Conservation (phyloP, 768 basidiomycete genomes). For the Boletus rubropictus region DNA sequence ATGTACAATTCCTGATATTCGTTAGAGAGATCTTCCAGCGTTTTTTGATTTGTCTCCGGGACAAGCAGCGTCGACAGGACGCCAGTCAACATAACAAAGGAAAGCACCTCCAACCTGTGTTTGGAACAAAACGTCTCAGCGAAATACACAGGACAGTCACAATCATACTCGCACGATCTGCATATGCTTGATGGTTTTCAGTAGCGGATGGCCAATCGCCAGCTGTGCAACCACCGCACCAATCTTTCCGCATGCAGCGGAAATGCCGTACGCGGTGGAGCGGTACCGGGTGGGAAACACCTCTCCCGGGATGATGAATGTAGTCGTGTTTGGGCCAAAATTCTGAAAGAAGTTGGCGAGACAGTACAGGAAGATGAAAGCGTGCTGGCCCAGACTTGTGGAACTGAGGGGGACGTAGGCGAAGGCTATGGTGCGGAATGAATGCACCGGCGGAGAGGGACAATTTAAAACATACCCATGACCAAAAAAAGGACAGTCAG, state of each 20-base stretch:
- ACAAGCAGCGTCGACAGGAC: constrained; percentile 74
- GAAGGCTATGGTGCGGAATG: constrained; percentile 42
- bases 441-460: neutral
- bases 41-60: constrained; percentile 68
- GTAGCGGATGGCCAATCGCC: constrained; percentile 59
- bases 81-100: constrained; percentile 81
- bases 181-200: constrained; percentile 48
- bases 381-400: constrained; percentile 45
- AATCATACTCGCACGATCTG: constrained; percentile 54
- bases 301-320: constrained; percentile 73
- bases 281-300: constrained; percentile 75
- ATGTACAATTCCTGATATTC: constrained; percentile 65
- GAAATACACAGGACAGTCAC: neutral
- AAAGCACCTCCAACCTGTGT: constrained; percentile 64
- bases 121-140: neutral
- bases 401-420: constrained; percentile 54
- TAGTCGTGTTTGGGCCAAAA: constrained; percentile 43
- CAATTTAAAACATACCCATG: constrained; percentile 48
- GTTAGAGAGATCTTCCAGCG: constrained; percentile 68
- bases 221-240: constrained; percentile 79
- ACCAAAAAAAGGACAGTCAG: constrained; percentile 62
- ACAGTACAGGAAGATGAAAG: constrained; percentile 35
- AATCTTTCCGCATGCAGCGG: constrained; percentile 65
- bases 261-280: constrained; percentile 70
- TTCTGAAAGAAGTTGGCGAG: constrained; percentile 17